Evolutionary conservation across 2,329 filamentous ascomycete species (phyloP), one percentile per base, ranked within the genome.

Genomic region (Colletotrichum melonis): DNA sequence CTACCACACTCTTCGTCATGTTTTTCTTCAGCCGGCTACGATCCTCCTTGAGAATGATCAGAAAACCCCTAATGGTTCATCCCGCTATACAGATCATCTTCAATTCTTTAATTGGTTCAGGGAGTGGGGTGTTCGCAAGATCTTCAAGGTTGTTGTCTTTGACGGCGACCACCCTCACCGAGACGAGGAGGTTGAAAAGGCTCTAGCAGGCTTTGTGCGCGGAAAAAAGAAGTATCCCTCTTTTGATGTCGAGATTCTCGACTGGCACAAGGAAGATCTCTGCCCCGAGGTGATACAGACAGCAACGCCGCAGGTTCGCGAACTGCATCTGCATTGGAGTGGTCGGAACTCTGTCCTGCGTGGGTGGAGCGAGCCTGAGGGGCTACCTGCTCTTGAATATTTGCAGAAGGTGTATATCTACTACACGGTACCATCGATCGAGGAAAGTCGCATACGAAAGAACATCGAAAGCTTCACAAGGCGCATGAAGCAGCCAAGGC

Each of bases 301-400:
- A 14, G 76, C 74, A 0, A 73, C 75, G 3, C 72, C 69, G 0
- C 59, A 75, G 46, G 30, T 60, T 8, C 57, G 57, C 28, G 76
- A 79, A 59, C 69, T 82, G 4, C 67, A 77, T 9, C 70, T 83
- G 1, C 79, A 80, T 52, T 82, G 77, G 77, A 78, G 77, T 59
- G 80, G 81, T 3, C 82, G 79, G 60, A 80, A 80, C 62, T 78
- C 80, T 6, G 77, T 82, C 7, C 74, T 83, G 5, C 72, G 77
- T 22, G 78, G 77, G 0, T 82, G 81, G 81, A 78, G 78, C 24
- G 79, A 78, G 6, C 56, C 68, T 2, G 78, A 75, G 1, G 80
- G 80, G 1, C 69, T 78, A 68, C 68, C 69, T 60, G 74, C 67
- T 52, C 66, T 81, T 7, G 66, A 70, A 46, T 70, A 79, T 28